Evolutionary conservation across 306 rosid species (phyloP).

Genomic region (Ormosia semicastrata): DNA sequence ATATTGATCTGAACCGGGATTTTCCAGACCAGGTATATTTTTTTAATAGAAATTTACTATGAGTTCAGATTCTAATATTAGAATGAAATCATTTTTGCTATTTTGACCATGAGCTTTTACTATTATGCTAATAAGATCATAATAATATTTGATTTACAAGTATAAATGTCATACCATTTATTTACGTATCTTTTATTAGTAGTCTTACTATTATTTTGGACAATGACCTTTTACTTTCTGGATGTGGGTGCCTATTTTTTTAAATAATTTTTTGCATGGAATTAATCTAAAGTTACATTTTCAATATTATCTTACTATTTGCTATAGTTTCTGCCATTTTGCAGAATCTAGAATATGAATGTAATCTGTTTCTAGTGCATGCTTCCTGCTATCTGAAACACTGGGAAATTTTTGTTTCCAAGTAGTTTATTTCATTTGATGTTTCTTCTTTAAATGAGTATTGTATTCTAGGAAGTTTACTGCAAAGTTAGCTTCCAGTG

Average conservation of each 20-base stretch:
- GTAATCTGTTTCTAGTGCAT: conserved; percentile 1
- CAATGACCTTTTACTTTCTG: neutral
- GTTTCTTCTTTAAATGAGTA: conserved; percentile 3
- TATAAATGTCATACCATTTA: neutral
- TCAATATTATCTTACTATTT: neutral
- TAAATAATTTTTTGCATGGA: neutral
- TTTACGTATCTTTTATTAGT: neutral
- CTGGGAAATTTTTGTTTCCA: neutral
- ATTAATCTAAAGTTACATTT: neutral
- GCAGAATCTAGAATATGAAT: conserved; percentile 1
- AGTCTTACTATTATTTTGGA: neutral
- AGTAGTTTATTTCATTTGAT: neutral
- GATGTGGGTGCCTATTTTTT: neutral
- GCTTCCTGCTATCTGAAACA: conserved; percentile 12
- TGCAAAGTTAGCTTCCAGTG: neutral
- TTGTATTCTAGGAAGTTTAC: neutral
- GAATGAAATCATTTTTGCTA: neutral
- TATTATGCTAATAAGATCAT: neutral
- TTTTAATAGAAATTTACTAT: neutral
- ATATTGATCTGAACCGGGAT: conserved; percentile 87
- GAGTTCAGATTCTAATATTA: conserved; percentile 18
- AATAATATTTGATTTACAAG: neutral
- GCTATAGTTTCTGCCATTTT: neutral
- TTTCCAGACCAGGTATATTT: conserved; percentile 90
- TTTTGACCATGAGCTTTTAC: conserved; percentile 5